Evolutionary conservation across 345 rosid species (phyloP).

Genomic region (Trapa incisa): DNA sequence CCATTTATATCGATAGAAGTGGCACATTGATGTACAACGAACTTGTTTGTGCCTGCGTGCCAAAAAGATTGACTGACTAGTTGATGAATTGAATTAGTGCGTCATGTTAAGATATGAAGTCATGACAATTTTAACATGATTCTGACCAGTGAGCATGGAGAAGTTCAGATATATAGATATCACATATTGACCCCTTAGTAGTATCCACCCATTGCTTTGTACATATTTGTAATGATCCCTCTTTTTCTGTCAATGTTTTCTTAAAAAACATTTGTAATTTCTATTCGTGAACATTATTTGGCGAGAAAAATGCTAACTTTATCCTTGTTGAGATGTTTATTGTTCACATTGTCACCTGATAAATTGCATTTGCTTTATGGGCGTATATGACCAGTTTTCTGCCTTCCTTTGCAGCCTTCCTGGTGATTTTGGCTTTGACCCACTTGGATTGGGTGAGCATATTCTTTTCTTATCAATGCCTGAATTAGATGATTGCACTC

Average conservation of each 20-base stretch:
- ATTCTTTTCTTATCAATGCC: background rate
- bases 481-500: background rate
- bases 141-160: too few species aligned
- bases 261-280: background rate
- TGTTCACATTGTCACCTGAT: background rate
- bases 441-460: constrained; percentile 67
- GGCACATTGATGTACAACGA: too few species aligned
- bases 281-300: background rate
- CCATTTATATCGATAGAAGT: too few species aligned
- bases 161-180: too few species aligned
- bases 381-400: constrained; percentile 9
- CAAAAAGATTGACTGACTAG: background rate
- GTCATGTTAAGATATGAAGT: background rate
- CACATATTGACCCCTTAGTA: too few species aligned
- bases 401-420: constrained; percentile 45
- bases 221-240: too few species aligned
- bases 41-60: too few species aligned
- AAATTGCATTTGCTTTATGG: background rate
- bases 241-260: background rate
- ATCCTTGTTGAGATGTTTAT: background rate
- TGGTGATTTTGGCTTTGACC: constrained; percentile 85
- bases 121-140: too few species aligned
- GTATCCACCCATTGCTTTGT: too few species aligned
- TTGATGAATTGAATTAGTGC: constrained; percentile 1
- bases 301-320: background rate